phyloP scores from a whole-genome alignment of 2,329 filamentous ascomycete genomes.

The Acrocalymma vagum region DNA sequence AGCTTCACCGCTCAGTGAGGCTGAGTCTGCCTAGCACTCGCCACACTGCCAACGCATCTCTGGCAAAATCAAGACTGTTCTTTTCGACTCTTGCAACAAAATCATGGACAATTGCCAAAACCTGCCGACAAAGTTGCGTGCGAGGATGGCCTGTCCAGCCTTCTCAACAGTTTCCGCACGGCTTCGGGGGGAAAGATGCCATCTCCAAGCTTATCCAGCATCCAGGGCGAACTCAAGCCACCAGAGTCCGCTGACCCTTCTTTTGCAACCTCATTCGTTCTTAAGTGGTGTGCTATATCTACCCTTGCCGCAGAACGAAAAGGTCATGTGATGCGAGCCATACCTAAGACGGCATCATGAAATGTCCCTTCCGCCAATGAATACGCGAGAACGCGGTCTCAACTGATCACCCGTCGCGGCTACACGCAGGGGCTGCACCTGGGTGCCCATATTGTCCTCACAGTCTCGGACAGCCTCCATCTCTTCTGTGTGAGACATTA shows the following conservation, averaged over 20 bases:
- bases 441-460: slow-evolving; percentile 8
- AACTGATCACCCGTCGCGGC: slow-evolving; percentile 30
- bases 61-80: slow-evolving; percentile 7
- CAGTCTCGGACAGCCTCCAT: slow-evolving; percentile 5
- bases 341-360: slow-evolving; percentile 23
- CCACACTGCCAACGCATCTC: slow-evolving; percentile 44
- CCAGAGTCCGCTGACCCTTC: slow-evolving; percentile 30
- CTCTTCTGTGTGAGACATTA: slow-evolving; percentile 23
- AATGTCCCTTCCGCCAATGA: slow-evolving; percentile 34
- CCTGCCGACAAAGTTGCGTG: neutral
- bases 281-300: slow-evolving; percentile 30
- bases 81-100: slow-evolving; percentile 7
- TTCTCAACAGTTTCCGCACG: slow-evolving; percentile 33
- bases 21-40: too few species aligned
- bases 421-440: slow-evolving; percentile 29
- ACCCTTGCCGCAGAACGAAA: slow-evolving; percentile 34
- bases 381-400: slow-evolving; percentile 11
- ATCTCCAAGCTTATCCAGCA: slow-evolving; percentile 29
- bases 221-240: slow-evolving; percentile 40
- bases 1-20: slow-evolving; percentile 37
- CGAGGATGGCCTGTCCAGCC: slow-evolving; percentile 17
- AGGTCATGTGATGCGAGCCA: slow-evolving; percentile 39
- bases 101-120: slow-evolving; percentile 16
- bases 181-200: slow-evolving; percentile 24
- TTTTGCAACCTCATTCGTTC: slow-evolving; percentile 40